Percentiles rank a stretch among this genome's conserved stretches.
These are phyloP conservation scores for Populus alba DNA, from an alignment of 345 rosid species.

Conservation along the genomic window DNA sequence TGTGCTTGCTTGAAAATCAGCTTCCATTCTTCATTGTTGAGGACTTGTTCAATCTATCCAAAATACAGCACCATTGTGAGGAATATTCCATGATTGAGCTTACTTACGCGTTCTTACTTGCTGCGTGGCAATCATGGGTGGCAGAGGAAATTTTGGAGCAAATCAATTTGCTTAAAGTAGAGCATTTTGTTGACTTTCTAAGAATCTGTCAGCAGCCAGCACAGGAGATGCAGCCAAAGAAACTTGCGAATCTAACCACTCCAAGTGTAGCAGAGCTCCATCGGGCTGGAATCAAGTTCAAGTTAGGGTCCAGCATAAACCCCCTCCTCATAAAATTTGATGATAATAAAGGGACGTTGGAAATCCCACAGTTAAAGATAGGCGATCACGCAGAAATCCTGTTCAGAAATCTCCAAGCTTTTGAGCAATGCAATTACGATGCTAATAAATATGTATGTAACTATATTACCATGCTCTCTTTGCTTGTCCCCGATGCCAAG, in stretches of 20 bases:
- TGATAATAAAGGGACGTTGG: conserved; percentile 3
- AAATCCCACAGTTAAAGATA: conserved; percentile 12
- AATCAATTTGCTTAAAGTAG: neutral
- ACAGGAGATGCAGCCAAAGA: neutral
- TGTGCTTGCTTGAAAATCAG: conserved; percentile 30
- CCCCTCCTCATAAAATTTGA: conserved; percentile 10
- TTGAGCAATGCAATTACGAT: conserved; percentile 7
- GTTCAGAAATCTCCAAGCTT: conserved; percentile 19
- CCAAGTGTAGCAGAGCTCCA: neutral
- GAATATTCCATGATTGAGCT: neutral
- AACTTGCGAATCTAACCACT: neutral
- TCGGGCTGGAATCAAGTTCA: conserved; percentile 13
- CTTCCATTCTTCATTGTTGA: conserved; percentile 28
- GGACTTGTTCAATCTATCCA: conserved; percentile 12
- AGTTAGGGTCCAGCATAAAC: neutral
- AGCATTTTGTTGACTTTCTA: conserved; percentile 15
- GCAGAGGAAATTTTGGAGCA: neutral
- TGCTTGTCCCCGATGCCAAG: neutral
- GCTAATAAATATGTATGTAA: neutral
- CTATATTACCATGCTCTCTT: conserved; percentile 6
- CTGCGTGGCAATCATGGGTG: neutral
- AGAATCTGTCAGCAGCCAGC: neutral
- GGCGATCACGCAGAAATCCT: neutral
- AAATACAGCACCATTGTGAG: neutral
- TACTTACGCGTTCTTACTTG: neutral